Evolutionary conservation across 2,329 filamentous ascomycete genomes (phyloP).

Genomic region (Westerdykella aurantiaca): DNA sequence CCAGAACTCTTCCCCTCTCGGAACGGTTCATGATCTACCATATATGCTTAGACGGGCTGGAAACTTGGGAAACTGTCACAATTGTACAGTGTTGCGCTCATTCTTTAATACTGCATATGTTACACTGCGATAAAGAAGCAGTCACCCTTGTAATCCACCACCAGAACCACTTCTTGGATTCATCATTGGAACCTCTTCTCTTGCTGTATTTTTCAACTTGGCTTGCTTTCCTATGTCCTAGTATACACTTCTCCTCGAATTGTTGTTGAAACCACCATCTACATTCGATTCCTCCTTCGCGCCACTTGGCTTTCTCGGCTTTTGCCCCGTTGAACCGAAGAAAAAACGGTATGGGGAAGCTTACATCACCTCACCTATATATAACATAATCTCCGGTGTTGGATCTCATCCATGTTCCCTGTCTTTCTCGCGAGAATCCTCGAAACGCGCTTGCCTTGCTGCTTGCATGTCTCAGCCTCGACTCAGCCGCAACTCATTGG

Average conservation of each 20-base stretch:
- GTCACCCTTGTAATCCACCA: neutral
- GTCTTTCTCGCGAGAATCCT: neutral
- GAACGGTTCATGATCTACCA: neutral
- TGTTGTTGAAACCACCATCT: neutral
- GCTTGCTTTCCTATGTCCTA: too few relatives aligned
- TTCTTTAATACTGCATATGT: too few relatives aligned
- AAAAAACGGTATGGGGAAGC: neutral
- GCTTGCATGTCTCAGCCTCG: neutral
- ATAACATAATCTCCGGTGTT: too few relatives aligned
- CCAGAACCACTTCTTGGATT: neutral
- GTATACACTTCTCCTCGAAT: too few relatives aligned
- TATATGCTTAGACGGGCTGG: too few relatives aligned
- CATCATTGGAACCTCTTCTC: neutral
- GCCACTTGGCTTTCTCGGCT: neutral
- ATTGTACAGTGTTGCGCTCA: too few relatives aligned
- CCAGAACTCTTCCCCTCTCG: neutral
- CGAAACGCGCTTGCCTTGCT: neutral
- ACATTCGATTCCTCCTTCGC: neutral
- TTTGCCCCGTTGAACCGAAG: neutral
- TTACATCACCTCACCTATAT: neutral
- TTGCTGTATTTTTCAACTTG: neutral
- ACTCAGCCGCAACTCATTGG: too few relatives aligned
- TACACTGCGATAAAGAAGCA: neutral
- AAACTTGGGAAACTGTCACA: too few relatives aligned
- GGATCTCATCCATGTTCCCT: neutral